Evolutionary conservation across 176 grass and related monocot genomes (phyloP).

Genomic region (Zea mays): DNA sequence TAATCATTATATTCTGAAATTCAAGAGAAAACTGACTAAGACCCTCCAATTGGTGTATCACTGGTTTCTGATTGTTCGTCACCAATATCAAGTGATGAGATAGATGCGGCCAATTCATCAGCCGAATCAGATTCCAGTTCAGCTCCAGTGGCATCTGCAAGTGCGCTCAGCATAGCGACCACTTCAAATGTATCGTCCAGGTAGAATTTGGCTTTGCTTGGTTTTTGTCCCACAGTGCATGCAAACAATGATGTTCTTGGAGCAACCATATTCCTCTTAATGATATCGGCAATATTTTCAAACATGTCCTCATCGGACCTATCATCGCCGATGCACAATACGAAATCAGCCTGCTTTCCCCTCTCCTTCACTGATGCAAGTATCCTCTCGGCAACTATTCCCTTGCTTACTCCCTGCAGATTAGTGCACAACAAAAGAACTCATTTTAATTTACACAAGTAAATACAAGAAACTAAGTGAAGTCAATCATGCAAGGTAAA

Average conservation of each 20-base stretch:
- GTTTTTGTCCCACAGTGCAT: slow-evolving; percentile 95
- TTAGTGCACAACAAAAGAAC: slow-evolving; percentile 28
- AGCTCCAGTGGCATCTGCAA: slow-evolving; percentile 64
- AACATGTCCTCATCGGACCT: slow-evolving; percentile 97
- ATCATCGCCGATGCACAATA: slow-evolving; percentile 89
- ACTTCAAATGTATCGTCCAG: slow-evolving; percentile 93
- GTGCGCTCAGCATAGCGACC: slow-evolving; percentile 66
- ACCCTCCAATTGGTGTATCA: slow-evolving; percentile 40
- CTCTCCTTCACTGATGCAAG: slow-evolving; percentile 68
- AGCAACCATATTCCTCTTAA: slow-evolving; percentile 61
- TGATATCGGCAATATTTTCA: slow-evolving; percentile 67
- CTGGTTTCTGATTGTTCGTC: slow-evolving; percentile 39
- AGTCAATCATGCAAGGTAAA: no score
- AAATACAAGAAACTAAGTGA: slow-evolving; percentile 15
- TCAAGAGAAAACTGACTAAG: slow-evolving; percentile 33
- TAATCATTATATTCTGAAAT: slow-evolving; percentile 37
- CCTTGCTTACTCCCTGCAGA: slow-evolving; percentile 85
- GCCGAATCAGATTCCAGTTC: slow-evolving; percentile 7
- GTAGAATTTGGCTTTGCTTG: slow-evolving; percentile 98
- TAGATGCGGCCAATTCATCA: slow-evolving; percentile 36
- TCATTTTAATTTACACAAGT: background rate
- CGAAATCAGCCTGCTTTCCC: slow-evolving; percentile 72
- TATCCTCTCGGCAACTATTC: slow-evolving; percentile 81
- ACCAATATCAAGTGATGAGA: slow-evolving; percentile 35
- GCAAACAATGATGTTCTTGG: slow-evolving; percentile 69